These are phyloP conservation scores for Talaromyces ruber DNA, from an alignment of 495 filamentous ascomycete species.

Conservation along the genomic window DNA sequence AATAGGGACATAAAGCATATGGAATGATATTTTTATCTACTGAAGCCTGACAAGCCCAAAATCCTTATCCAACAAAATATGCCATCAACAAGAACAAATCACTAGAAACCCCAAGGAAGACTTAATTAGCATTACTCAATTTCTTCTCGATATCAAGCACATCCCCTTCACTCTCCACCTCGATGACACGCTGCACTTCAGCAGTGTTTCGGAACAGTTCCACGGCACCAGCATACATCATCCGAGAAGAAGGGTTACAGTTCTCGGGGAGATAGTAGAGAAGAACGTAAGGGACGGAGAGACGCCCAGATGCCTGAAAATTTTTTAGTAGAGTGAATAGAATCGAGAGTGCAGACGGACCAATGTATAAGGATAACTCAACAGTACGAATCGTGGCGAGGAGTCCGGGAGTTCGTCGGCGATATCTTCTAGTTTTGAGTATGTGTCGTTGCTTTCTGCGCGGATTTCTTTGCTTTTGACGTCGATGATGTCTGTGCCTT, in stretches of 20 bases:
- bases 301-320: conserved; percentile 48
- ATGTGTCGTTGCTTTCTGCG: conserved; percentile 64
- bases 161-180: conserved; percentile 69
- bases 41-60: background rate
- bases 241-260: conserved; percentile 72
- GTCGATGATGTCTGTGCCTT: conserved; percentile 57
- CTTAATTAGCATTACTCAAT: conserved; percentile 41
- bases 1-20: no score
- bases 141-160: conserved; percentile 64
- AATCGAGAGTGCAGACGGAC: conserved; percentile 33
- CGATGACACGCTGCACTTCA: conserved; percentile 73
- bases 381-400: conserved; percentile 76
- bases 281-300: conserved; percentile 78
- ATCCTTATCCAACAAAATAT: background rate
- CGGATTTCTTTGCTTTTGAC: conserved; percentile 79
- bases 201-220: conserved; percentile 88
- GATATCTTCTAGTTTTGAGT: conserved; percentile 68
- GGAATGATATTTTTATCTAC: background rate
- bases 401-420: conserved; percentile 90
- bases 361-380: conserved; percentile 82
- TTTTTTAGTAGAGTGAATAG: background rate
- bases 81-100: background rate
- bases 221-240: conserved; percentile 93
- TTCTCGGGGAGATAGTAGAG: conserved; percentile 88
- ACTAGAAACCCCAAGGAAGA: background rate